These are phyloP conservation scores for Termitomyces sp. DNA, from an alignment of 768 basidiomycete species.

Conservation along the genomic window DNA sequence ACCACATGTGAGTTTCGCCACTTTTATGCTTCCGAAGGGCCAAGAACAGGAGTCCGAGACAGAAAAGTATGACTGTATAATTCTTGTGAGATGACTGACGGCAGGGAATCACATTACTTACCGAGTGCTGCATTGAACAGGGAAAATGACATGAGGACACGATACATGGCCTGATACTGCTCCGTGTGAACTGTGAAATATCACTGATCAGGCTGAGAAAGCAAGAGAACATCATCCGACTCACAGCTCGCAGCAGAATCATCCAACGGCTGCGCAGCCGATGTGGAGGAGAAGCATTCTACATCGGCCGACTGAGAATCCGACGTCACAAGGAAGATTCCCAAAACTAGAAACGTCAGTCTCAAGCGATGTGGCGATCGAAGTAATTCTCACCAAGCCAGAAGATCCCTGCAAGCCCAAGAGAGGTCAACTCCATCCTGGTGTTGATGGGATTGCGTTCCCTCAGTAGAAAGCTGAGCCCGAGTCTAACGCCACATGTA, in stretches of 20 bases:
- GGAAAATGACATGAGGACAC: constrained; percentile 76
- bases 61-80: constrained; percentile 35
- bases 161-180: constrained; percentile 87
- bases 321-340: constrained; percentile 69
- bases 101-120: constrained; percentile 26
- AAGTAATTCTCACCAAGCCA: constrained; percentile 63
- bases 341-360: constrained; percentile 51
- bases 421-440: constrained; percentile 66
- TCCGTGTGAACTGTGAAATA: constrained; percentile 70
- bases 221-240: constrained; percentile 22
- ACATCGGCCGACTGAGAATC: constrained; percentile 77
- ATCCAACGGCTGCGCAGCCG: constrained; percentile 47
- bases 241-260: constrained; percentile 62
- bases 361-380: not conserved
- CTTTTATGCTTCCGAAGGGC: constrained; percentile 39
- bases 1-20: constrained; percentile 61
- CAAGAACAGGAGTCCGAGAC: constrained; percentile 34
- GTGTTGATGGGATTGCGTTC: constrained; percentile 78
- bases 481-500: constrained; percentile 39
- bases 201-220: constrained; percentile 13
- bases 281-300: constrained; percentile 67
- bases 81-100: not conserved
- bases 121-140: constrained; percentile 73
- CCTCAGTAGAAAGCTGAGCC: constrained; percentile 59
- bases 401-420: constrained; percentile 69